A percentile compares a stretch with the other conserved stretches of the same genome.
Evolutionary conservation across 495 filamentous ascomycete genomes (phyloP).

Genomic region (Hypoxylon rickii): DNA sequence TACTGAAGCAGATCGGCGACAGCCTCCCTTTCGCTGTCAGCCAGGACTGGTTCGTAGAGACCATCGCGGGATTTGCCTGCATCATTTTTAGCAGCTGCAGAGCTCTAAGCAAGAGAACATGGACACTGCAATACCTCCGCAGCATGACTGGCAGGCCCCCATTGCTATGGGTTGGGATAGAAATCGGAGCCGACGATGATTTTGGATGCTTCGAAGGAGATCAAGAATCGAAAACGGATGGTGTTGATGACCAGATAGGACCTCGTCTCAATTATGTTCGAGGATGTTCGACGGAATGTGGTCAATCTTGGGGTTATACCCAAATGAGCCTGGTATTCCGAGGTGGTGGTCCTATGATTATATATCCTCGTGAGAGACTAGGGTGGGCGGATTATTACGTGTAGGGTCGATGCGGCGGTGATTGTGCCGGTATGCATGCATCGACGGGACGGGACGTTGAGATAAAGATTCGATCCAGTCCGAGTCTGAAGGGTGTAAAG

Average conservation of each 20-base stretch:
- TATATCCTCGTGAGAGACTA: constrained; percentile 37
- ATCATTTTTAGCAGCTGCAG: constrained; percentile 26
- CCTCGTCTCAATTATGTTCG: constrained; percentile 1
- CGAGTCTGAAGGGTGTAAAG: no score
- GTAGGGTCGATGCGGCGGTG: constrained; percentile 25
- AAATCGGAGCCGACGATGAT: constrained; percentile 30
- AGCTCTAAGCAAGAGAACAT: constrained; percentile 8
- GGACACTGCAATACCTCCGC: constrained; percentile 48
- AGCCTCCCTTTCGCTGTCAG: constrained; percentile 95
- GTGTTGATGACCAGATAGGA: background rate
- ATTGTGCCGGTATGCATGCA: constrained; percentile 19
- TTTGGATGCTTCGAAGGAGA: constrained; percentile 9
- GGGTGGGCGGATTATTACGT: constrained; percentile 21
- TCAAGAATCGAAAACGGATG: constrained; percentile 2
- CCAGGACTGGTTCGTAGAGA: constrained; percentile 91
- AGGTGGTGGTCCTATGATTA: constrained; percentile 35
- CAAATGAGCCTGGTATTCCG: constrained; percentile 25
- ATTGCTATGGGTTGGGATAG: constrained; percentile 37
- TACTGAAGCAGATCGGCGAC: constrained; percentile 94
- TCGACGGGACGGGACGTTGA: constrained; percentile 24
- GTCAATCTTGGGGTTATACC: constrained; percentile 12
- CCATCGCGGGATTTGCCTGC: constrained; percentile 87
- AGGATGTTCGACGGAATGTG: background rate
- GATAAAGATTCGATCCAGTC: constrained; percentile 9
- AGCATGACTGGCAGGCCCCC: constrained; percentile 57